phyloP scores from a whole-genome alignment of 805 yeast genomes.

The Metschnikowia arizonensis region DNA sequence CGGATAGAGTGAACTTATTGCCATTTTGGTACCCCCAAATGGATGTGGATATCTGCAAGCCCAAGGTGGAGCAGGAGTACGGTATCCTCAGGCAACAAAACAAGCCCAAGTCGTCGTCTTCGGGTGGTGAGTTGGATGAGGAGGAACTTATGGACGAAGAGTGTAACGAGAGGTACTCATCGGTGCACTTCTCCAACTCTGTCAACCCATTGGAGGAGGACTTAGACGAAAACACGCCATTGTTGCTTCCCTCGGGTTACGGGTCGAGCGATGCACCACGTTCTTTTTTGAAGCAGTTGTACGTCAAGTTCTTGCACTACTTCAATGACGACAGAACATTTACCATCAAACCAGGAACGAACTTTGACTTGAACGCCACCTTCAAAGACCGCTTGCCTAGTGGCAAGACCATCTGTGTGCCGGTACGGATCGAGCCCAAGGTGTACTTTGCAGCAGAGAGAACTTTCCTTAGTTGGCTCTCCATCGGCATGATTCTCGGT shows the following conservation, averaged over 20 bases:
- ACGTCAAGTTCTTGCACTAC: slow-evolving; percentile 36
- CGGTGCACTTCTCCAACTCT: slow-evolving; percentile 43
- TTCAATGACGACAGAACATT: slow-evolving; percentile 45
- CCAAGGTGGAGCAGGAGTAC: slow-evolving; percentile 54
- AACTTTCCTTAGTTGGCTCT: slow-evolving; percentile 90
- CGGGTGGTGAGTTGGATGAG: slow-evolving; percentile 63
- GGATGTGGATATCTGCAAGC: slow-evolving; percentile 92
- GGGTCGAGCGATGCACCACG: slow-evolving; percentile 23
- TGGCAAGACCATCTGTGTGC: slow-evolving; percentile 86
- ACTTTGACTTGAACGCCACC: slow-evolving; percentile 40
- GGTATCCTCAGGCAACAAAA: slow-evolving; percentile 56
- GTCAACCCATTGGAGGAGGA: slow-evolving; percentile 47
- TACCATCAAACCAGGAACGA: slow-evolving; percentile 42
- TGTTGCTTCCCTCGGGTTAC: slow-evolving; percentile 38
- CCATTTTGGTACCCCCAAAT: slow-evolving; percentile 99
- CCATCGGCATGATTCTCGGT: slow-evolving; percentile 81
- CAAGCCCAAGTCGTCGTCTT: slow-evolving; percentile 28
- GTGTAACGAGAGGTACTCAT: slow-evolving; percentile 24
- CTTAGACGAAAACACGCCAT: slow-evolving; percentile 44
- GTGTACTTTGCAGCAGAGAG: slow-evolving; percentile 98
- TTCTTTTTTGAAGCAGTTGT: slow-evolving; percentile 31
- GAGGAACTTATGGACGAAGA: slow-evolving; percentile 54
- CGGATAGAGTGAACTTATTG: slow-evolving; percentile 74
- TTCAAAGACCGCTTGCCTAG: slow-evolving; percentile 68
- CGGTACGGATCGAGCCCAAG: slow-evolving; percentile 95